Conservation (phyloP, 768 basidiomycete genomes). For the Brasilioporus rufonigricans region DNA sequence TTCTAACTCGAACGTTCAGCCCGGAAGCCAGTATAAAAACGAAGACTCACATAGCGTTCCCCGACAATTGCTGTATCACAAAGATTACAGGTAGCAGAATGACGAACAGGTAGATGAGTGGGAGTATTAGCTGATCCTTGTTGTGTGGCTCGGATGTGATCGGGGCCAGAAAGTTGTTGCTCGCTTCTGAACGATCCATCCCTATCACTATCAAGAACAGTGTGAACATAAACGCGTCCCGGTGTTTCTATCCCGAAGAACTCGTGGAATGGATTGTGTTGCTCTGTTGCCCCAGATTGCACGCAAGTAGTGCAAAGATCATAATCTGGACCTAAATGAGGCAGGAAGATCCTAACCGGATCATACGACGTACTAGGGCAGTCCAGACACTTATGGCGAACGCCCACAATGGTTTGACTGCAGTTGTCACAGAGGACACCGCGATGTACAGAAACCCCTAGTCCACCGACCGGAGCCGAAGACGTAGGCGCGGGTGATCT, state of each 20-base stretch:
- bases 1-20: slow-evolving; percentile 47
- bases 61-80: slow-evolving; percentile 73
- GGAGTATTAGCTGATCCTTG: background rate
- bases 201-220: slow-evolving; percentile 37
- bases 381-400: slow-evolving; percentile 79
- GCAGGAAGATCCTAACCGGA: background rate
- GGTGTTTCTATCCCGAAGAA: slow-evolving; percentile 70
- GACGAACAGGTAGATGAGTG: slow-evolving; percentile 36
- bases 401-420: slow-evolving; percentile 51
- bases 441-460: slow-evolving; percentile 40
- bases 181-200: slow-evolving; percentile 29
- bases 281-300: slow-evolving; percentile 43
- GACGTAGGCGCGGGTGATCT: background rate
- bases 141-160: background rate
- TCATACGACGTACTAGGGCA: slow-evolving; percentile 52
- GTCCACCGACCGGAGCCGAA: background rate
- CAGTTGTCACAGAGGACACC: slow-evolving; percentile 71
- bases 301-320: slow-evolving; percentile 69
- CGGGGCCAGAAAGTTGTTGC: slow-evolving; percentile 1
- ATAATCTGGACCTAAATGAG: slow-evolving; percentile 48
- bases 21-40: background rate
- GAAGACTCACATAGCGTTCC: slow-evolving; percentile 61
- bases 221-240: slow-evolving; percentile 63
- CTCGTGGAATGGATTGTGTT: slow-evolving; percentile 62
- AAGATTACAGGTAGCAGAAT: slow-evolving; percentile 71